These are phyloP conservation scores for Cladosporium sp. DNA, from an alignment of 2,329 filamentous ascomycete species.

Conservation along the genomic window DNA sequence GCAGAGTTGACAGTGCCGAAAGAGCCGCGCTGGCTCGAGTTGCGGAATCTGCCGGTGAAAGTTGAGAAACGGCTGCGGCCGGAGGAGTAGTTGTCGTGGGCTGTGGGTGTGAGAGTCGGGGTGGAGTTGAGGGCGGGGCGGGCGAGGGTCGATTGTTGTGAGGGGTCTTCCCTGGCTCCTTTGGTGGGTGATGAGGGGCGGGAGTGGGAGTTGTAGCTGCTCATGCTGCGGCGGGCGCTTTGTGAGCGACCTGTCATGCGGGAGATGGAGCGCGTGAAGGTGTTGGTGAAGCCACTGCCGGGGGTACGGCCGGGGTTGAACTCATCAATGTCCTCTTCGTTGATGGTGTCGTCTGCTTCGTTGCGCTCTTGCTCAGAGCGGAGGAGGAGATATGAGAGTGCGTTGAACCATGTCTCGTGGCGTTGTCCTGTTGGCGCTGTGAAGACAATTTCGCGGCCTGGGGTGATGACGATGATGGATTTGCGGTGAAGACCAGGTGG, in stretches of 20 bases:
- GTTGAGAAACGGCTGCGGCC: conserved; percentile 3
- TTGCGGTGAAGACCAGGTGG: conserved; percentile 92
- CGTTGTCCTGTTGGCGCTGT: conserved; percentile 90
- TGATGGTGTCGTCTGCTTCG: conserved; percentile 54
- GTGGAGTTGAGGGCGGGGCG: conserved; percentile 1
- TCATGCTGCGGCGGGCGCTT: conserved; percentile 32
- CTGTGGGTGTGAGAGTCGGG: conserved; percentile 4
- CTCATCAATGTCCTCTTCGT: conserved; percentile 61
- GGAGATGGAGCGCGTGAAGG: conserved; percentile 47
- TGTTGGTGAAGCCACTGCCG: conserved; percentile 31
- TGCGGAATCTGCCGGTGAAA: conserved; percentile 2
- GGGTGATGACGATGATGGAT: conserved; percentile 85
- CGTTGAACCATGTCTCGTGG: conserved; percentile 99
- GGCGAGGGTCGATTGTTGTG: conserved; percentile 12
- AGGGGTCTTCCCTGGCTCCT: conserved; percentile 31
- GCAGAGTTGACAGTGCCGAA: too few species aligned
- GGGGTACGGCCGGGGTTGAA: conserved; percentile 64
- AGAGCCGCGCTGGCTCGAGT: conserved; percentile 37
- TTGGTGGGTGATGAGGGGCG: conserved; percentile 30
- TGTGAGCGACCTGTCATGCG: conserved; percentile 54
- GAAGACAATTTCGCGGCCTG: conserved; percentile 85
- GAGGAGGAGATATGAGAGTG: conserved; percentile 85
- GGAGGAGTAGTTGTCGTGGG: conserved; percentile 8
- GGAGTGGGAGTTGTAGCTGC: conserved; percentile 32
- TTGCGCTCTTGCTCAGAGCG: conserved; percentile 54